Evolutionary conservation across 345 rosid genomes (phyloP), one percentile per base, ranked within the genome.

Genomic region (Trapa incisa): DNA sequence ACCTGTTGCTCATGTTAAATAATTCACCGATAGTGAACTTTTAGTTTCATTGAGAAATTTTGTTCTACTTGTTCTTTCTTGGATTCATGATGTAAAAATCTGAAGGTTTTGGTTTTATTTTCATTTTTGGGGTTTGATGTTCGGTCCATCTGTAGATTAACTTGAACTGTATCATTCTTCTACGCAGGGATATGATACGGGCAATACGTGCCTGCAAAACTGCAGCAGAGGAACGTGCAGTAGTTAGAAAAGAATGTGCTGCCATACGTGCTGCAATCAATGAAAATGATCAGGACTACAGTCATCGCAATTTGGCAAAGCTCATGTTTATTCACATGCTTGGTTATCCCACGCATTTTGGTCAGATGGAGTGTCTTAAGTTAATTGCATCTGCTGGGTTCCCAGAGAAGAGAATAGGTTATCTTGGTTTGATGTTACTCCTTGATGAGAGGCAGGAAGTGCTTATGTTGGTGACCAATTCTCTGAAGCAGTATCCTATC

Each of bases 311-410:
- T 81, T 85, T 95, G 67, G 99, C 99, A 22, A 95, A 95, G 78
- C 99, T 95, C 77, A 95, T 95, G 99, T 95, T 91, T 73, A 95
- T 95, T 75, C 99, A 95, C 80, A 95, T 95, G 99, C 96, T 95
- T 68, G 99, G 99, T 71, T 95, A 95, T 74, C 99, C 99, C 2
- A 95, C 99, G 16, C 99, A 95, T 81, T 95, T 95, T 78, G 99
- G 97, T 68, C 99, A 95, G 79, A 95, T 95, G 99, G 99, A 95
- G 80, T 91, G 96, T 82, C 83, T 91, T 73, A 91, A 95, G 72
- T 87, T 88, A 48, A 95, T 95, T 75, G 99, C 97, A 4, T 87
- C 99, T 65, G 71, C 99, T 58, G 97, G 94, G 47, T 95, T 95
- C 81, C 97, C 99, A 2, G 99, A 91, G 85, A 95, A 95, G 83